Conservation (phyloP, 202 grass and related monocot genomes). For the Hordeum pubiflorum region DNA sequence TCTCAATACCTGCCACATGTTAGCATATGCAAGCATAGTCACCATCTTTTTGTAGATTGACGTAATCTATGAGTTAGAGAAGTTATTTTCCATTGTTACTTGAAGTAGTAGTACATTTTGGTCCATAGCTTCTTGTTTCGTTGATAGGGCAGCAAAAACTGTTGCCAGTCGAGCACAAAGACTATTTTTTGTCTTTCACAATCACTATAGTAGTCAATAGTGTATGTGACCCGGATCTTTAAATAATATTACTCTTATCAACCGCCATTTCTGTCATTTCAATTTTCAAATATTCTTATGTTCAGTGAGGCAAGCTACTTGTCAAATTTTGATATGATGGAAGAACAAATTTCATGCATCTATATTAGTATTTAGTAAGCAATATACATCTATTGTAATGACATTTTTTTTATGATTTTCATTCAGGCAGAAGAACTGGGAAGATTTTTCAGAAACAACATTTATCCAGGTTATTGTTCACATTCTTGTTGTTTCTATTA, state of each 20-base stretch:
- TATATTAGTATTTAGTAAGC: not conserved
- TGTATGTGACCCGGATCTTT: slow-evolving; percentile 1
- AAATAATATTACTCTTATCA: not conserved
- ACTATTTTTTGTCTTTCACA: not conserved
- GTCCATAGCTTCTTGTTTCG: not conserved
- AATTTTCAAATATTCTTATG: slow-evolving; percentile 4
- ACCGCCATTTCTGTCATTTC: not conserved
- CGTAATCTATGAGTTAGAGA: not conserved
- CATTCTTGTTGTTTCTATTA: slow-evolving; percentile 22
- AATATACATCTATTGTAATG: slow-evolving; percentile 17
- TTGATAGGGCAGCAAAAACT: not conserved
- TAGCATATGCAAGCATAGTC: not conserved
- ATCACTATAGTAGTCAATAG: not conserved
- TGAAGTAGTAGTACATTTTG: not conserved
- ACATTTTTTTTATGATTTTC: slow-evolving; percentile 6
- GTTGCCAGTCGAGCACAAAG: slow-evolving; percentile 8
- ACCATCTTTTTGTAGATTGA: not conserved
- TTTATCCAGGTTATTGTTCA: slow-evolving; percentile 81
- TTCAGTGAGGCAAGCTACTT: not conserved
- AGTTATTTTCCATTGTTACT: not conserved
- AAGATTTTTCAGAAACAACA: slow-evolving; percentile 98
- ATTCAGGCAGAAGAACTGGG: slow-evolving; percentile 94
- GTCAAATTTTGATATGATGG: not conserved
- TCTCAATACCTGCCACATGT: not conserved
- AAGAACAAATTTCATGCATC: not conserved